Percentiles rank a stretch among this genome's conserved stretches.
phyloP scores from a whole-genome alignment of 257 asterid species.

The Ehretia macrophylla region DNA sequence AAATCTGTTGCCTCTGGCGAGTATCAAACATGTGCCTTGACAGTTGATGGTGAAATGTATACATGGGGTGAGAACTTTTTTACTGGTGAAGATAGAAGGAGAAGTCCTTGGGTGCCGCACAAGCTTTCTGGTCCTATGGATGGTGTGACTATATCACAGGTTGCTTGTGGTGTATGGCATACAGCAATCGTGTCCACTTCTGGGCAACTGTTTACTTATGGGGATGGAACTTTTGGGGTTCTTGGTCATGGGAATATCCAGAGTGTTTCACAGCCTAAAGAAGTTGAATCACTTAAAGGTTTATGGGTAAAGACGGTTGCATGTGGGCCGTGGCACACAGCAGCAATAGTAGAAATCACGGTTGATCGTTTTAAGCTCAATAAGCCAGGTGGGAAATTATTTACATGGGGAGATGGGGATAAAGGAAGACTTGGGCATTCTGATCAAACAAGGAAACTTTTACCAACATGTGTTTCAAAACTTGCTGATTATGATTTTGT shows the following conservation, averaged over 20 bases:
- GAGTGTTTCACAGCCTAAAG: constrained; percentile 37
- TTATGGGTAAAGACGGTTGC: constrained; percentile 36
- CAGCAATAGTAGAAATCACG: constrained; percentile 38
- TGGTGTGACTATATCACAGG: constrained; percentile 28
- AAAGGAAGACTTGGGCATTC: constrained; percentile 45
- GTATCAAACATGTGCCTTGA: constrained; percentile 40
- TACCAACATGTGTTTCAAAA: constrained; percentile 36
- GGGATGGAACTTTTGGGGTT: constrained; percentile 52
- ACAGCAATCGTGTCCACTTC: constrained; percentile 36
- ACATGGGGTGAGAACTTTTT: constrained; percentile 36
- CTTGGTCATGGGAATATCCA: constrained; percentile 46
- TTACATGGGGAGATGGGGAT: constrained; percentile 57
- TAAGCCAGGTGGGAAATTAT: constrained; percentile 34
- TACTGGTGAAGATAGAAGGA: constrained; percentile 20
- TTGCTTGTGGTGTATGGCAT: constrained; percentile 57
- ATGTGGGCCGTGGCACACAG: constrained; percentile 61
- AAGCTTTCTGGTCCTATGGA: constrained; percentile 29
- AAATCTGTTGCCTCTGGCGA: constrained; percentile 38
- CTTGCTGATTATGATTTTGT: constrained; percentile 43
- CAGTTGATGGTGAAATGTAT: constrained; percentile 37
- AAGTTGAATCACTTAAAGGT: constrained; percentile 38
- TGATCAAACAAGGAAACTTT: constrained; percentile 32
- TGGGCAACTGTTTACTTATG: constrained; percentile 37
- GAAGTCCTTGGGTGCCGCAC: constrained; percentile 42
- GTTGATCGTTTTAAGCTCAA: constrained; percentile 21